Evolutionary conservation across 129 eudicot species (phyloP), one percentile per base, ranked within the genome.

Genomic region (Deinandra increscens): DNA sequence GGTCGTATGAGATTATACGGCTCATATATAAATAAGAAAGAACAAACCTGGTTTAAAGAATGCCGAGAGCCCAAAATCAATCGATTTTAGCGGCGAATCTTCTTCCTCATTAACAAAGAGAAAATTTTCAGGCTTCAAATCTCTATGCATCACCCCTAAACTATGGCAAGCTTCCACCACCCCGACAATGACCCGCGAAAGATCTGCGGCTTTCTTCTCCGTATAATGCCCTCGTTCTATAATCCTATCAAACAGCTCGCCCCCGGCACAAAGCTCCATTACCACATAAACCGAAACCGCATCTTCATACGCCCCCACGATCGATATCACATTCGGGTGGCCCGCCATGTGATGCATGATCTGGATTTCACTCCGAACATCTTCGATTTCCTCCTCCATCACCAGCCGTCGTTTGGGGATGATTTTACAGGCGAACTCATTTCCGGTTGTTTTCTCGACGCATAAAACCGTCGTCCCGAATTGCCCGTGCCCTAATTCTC

Each of bases 131-230:
- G 64, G 64, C 41, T 58, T 58, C 3, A 58, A 31, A 58, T 58
- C 64, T 0, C 64, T 18, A 58, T 58, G 64, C 64, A 58, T 58
- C 2, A 58, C 64, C 4, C 64, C 64, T 13, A 58, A 58, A 31
- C 64, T 58, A 58, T 58, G 64, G 13, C 64, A 58, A 29, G 64
- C 64, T n/a, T 58, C 64, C 39, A 58, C 64, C 6, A 58, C 64
- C 41, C 64, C 64, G 11, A 58, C 64, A 29, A 58, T 58, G 6
- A 6, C 64, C 11, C 64, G 18, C 19, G 64, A 58, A 12, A 58
- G 64, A 58, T 58, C 64, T 1, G 64, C 64, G 0, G 64, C 64
- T 13, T 58, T 58, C 41, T 58, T 58, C 64, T 58, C 64, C 19
- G 64, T 58, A 58, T 58, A 58, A 58, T 58, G 64, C 19, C 64